Base-by-base conservation (phyloP, 2,329 filamentous ascomycete species). In the Aspergillus versicolor region DNA sequence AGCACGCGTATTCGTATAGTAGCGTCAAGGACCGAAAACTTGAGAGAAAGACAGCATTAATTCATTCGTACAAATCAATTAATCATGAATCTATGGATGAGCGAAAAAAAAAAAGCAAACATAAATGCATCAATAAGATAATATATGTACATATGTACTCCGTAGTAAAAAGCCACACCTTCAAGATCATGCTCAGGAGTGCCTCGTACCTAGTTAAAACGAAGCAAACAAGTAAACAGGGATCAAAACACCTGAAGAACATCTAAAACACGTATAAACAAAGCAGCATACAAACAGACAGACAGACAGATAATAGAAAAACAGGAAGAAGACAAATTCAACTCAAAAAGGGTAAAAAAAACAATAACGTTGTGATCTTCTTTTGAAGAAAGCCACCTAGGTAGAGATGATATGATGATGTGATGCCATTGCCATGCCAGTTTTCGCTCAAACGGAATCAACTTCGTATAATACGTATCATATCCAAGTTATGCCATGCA, bases 401-500 rank as follows among this genome's bases (percentile, higher is more conserved):
- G n/a, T 41, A 42, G 45, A 27, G 13, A 43, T 43, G 40, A 52
- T 52, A 32, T 34, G 38, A 52, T 52, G 40, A 52, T 52, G 42
- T 34, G 27, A 52, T 52, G 49, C 27, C 24, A 52, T 52, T 24
- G 38, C 49, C 24, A 43, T 34, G 49, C 49, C 24, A 52, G 49
- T 52, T 30, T 30, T 30, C 49, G 49, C 49, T 52, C 27, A 52
- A 38, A 52, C 22, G 32, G 27, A 52, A 52, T 41, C 38, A 45
- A 57, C 49, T 38, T 57, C 48, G 38, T 48, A 52, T 45, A 57
- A 52, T 30, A 30, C 38, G 54, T 48, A 44, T 50, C 47, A 38
- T 56, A 56, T 46, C 47, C 45, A 49, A 56, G 41, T 45, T 41
- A 51, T 56, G 52, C 45, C 27, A 51, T 56, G 52, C 45, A 54